Percentiles rank a stretch among this genome's conserved stretches.
These are phyloP conservation scores for Silene conica DNA, from an alignment of 148 eudicot species.

Conservation along the genomic window DNA sequence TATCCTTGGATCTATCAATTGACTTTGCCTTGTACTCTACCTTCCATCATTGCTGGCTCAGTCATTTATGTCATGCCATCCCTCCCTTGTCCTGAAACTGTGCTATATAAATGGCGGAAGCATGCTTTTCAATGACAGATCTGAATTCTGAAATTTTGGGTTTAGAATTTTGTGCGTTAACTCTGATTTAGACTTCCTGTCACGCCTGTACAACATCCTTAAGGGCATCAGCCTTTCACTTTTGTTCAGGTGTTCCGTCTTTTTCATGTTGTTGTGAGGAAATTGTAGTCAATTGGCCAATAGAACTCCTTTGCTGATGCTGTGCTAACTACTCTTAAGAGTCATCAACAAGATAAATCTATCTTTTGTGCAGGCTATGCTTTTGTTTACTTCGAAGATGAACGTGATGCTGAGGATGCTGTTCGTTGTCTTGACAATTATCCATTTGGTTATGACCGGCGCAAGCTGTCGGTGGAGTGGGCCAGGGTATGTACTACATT, in stretches of 20 bases:
- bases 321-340: conserved; percentile 6
- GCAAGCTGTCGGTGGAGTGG: conserved; percentile 87
- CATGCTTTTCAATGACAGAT: conserved; percentile 63
- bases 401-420: conserved; percentile 83
- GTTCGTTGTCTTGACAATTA: conserved; percentile 67
- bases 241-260: conserved; percentile 70
- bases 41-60: conserved; percentile 40
- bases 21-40: conserved; percentile 41
- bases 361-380: conserved; percentile 68
- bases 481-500: conserved; percentile 51
- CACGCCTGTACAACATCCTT: conserved; percentile 69
- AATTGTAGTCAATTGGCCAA: conserved; percentile 40
- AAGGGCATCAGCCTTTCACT: conserved; percentile 59
- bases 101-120: conserved; percentile 78
- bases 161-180: conserved; percentile 54
- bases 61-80: conserved; percentile 58
- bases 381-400: conserved; percentile 90
- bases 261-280: conserved; percentile 33
- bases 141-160: conserved; percentile 48
- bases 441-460: conserved; percentile 81
- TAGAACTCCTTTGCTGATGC: conserved; percentile 19
- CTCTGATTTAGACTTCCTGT: conserved; percentile 71
- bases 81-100: conserved; percentile 54
- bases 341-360: conserved; percentile 19
- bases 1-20: conserved; percentile 52